Conservation (phyloP, 495 filamentous ascomycete species). For the Talaromyces borbonicus region DNA sequence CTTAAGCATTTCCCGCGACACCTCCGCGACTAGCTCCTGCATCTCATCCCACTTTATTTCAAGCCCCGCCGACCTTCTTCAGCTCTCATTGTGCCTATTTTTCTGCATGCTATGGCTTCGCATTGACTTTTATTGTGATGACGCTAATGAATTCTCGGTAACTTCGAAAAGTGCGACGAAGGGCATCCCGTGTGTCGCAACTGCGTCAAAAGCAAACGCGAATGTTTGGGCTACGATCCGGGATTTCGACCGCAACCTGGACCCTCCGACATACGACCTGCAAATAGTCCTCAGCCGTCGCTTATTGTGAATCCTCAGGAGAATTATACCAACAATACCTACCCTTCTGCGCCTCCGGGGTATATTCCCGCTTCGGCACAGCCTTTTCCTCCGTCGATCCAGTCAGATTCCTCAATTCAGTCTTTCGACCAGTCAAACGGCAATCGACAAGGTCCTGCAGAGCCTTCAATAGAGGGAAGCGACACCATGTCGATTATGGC, state of each 20-base stretch:
- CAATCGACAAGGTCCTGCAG: constrained; percentile 47
- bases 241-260: constrained; percentile 87
- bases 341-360: constrained; percentile 43
- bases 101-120: constrained; percentile 7
- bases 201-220: constrained; percentile 95
- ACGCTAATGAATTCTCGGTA: constrained; percentile 12
- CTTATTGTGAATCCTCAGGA: constrained; percentile 38
- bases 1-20: constrained; percentile 26
- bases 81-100: constrained; percentile 20
- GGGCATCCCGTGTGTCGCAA: constrained; percentile 90
- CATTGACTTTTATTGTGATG: background rate
- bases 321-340: constrained; percentile 15
- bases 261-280: constrained; percentile 70
- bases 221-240: constrained; percentile 95
- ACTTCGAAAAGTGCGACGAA: constrained; percentile 76
- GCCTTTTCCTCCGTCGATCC: constrained; percentile 45
- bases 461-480: constrained; percentile 55
- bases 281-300: constrained; percentile 39
- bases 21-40: constrained; percentile 25
- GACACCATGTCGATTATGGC: constrained; percentile 17
- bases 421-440: constrained; percentile 50
- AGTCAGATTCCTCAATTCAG: constrained; percentile 37
- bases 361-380: constrained; percentile 50
- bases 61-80: constrained; percentile 31
- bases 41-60: constrained; percentile 19